Conservation (phyloP, 2,329 filamentous ascomycete genomes). For the Colletotrichum chlorophyti region DNA sequence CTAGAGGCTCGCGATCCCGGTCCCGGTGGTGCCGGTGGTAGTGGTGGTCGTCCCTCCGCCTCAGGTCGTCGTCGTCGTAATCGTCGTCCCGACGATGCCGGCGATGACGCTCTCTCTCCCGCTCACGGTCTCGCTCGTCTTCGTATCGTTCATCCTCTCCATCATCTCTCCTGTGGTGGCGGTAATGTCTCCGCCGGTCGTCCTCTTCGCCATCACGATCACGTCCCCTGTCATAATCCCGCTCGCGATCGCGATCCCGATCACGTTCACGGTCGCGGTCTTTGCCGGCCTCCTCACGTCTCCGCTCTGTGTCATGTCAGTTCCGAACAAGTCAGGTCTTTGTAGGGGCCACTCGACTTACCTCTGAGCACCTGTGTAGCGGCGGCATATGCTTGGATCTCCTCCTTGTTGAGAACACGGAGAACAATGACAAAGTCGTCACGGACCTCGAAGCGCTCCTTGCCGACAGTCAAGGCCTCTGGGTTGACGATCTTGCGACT, state of each 20-base stretch:
- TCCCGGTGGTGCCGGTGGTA: conserved; percentile 42
- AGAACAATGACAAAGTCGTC: conserved; percentile 93
- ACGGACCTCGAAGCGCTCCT: conserved; percentile 91
- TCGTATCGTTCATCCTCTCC: conserved; percentile 45
- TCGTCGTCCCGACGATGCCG: conserved; percentile 38
- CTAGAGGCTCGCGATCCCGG: conserved; percentile 34
- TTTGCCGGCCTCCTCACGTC: conserved; percentile 39
- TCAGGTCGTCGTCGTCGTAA: conserved; percentile 33
- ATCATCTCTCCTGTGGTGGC: conserved; percentile 39
- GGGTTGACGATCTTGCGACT: conserved; percentile 88
- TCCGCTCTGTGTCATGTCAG: conserved; percentile 36
- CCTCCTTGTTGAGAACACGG: conserved; percentile 83
- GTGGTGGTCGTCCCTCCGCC: conserved; percentile 37
- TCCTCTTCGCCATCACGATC: conserved; percentile 37
- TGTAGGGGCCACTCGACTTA: conserved; percentile 47
- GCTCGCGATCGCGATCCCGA: conserved; percentile 41
- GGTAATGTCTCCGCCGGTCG: conserved; percentile 30
- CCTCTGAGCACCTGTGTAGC: conserved; percentile 84
- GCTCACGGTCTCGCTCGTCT: conserved; percentile 37
- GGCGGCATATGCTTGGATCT: conserved; percentile 86
- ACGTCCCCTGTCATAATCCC: conserved; percentile 32
- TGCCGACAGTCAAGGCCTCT: conserved; percentile 82
- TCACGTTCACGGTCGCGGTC: conserved; percentile 37
- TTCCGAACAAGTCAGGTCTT: background rate
- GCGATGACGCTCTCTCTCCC: conserved; percentile 37